These are phyloP conservation scores for Pyrenula aspistea DNA, from an alignment of 495 filamentous ascomycete species.

Conservation along the genomic window DNA sequence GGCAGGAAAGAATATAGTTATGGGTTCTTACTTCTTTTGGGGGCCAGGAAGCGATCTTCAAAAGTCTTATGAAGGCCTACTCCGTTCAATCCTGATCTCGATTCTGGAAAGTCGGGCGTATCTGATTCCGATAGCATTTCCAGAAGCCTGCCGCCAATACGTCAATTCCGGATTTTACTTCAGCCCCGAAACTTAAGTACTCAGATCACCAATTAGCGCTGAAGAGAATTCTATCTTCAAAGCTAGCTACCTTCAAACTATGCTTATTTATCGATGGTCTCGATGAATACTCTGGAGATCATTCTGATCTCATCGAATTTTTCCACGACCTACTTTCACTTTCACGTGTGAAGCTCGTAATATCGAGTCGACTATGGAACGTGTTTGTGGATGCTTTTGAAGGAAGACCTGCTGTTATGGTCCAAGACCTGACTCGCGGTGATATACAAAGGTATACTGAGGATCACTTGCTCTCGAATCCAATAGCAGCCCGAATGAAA, in stretches of 20 bases:
- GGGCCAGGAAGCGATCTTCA: slow-evolving; percentile 11
- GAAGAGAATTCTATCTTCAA: not conserved
- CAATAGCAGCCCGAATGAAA: not conserved
- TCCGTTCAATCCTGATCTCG: slow-evolving; percentile 17
- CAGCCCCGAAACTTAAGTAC: not conserved
- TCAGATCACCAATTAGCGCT: not conserved
- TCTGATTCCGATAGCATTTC: slow-evolving; percentile 13
- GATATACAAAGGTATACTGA: slow-evolving; percentile 19
- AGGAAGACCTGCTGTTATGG: slow-evolving; percentile 4
- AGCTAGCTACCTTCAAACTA: not conserved
- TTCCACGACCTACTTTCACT: slow-evolving; percentile 2
- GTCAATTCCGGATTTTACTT: slow-evolving; percentile 2
- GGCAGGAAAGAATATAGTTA: slow-evolving; percentile 9
- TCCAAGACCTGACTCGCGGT: slow-evolving; percentile 17
- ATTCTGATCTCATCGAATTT: slow-evolving; percentile 12
- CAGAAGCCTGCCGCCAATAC: slow-evolving; percentile 8
- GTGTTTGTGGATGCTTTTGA: slow-evolving; percentile 28
- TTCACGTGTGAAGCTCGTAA: slow-evolving; percentile 28
- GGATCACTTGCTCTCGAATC: slow-evolving; percentile 6
- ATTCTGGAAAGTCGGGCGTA: slow-evolving; percentile 14
- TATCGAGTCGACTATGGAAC: slow-evolving; percentile 37
- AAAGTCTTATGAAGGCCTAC: slow-evolving; percentile 14
- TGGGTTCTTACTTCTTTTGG: slow-evolving; percentile 22
- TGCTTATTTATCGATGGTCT: slow-evolving; percentile 30
- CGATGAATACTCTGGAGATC: slow-evolving; percentile 22